phyloP scores from a whole-genome alignment of 768 basidiomycete species.

The Mycena indigotica region DNA sequence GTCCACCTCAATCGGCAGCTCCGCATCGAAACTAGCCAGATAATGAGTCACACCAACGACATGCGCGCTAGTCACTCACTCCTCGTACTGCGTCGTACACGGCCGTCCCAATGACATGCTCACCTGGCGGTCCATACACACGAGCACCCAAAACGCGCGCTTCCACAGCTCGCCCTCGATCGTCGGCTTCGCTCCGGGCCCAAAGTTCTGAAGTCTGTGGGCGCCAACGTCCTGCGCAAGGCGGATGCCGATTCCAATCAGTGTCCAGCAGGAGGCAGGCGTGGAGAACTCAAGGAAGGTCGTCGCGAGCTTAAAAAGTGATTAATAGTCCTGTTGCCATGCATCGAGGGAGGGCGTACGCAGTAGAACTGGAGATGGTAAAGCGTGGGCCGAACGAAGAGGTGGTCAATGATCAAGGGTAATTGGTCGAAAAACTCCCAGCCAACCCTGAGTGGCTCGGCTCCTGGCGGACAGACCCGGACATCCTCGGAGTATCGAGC shows the following conservation, averaged over 20 bases:
- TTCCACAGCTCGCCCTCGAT: constrained; percentile 67
- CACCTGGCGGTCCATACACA: constrained; percentile 13
- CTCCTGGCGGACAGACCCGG: constrained; percentile 36
- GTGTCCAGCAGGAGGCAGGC: constrained; percentile 66
- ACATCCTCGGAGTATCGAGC: constrained; percentile 60
- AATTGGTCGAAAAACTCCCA: constrained; percentile 74
- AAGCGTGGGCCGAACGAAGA: constrained; percentile 63
- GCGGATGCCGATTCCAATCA: constrained; percentile 49
- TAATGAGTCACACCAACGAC: background rate
- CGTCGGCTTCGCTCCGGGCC: constrained; percentile 32
- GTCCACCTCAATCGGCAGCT: constrained; percentile 35
- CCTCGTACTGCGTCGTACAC: constrained; percentile 58
- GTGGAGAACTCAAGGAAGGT: constrained; percentile 56
- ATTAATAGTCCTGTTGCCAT: background rate
- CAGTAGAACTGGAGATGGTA: constrained; percentile 74
- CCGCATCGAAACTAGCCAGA: constrained; percentile 48
- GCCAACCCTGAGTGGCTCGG: constrained; percentile 44
- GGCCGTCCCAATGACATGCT: constrained; percentile 54
- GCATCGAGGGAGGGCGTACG: constrained; percentile 34
- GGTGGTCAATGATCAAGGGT: constrained; percentile 60
- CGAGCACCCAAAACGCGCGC: constrained; percentile 42
- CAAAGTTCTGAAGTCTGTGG: constrained; percentile 28
- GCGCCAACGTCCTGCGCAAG: constrained; percentile 18
- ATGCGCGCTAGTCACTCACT: constrained; percentile 35
- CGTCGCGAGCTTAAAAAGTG: constrained; percentile 40